Conservation (phyloP, 2,329 filamentous ascomycete genomes). For the Colletotrichum camelliae region DNA sequence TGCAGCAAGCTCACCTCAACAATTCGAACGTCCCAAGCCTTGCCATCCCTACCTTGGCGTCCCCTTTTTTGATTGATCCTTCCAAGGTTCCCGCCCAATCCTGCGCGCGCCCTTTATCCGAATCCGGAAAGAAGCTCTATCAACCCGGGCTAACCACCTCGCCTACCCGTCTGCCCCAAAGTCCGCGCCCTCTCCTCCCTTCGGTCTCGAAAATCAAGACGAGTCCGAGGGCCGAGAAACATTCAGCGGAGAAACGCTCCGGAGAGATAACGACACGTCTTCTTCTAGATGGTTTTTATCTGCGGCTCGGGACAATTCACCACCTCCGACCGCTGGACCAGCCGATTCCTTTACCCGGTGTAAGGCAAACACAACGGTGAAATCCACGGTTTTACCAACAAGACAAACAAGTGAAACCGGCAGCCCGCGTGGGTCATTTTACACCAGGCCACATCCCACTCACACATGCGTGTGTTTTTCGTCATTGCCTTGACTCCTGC, state of each 20-base stretch:
- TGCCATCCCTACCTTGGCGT: neutral
- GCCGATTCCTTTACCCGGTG: neutral
- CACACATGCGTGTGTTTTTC: neutral
- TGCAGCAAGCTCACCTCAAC: neutral
- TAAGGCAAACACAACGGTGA: neutral
- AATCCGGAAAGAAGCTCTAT: constrained; percentile 18
- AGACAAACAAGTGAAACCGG: neutral
- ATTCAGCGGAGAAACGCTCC: neutral
- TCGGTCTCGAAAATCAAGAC: neutral
- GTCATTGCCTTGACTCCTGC: constrained; percentile 3
- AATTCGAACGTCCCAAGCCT: neutral
- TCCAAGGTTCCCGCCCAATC: neutral
- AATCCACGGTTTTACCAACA: neutral
- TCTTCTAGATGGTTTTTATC: neutral
- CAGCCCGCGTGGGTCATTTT: neutral
- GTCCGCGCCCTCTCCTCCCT: neutral
- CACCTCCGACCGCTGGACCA: neutral
- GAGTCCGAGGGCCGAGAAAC: constrained; percentile 7
- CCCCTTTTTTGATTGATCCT: neutral
- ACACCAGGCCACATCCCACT: neutral
- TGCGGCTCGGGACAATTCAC: neutral
- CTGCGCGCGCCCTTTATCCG: neutral
- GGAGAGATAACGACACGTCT: neutral
- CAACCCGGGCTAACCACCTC: neutral
- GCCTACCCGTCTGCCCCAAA: neutral